Base-by-base conservation (phyloP, 2,329 filamentous ascomycete species). In the Ophiobolus disseminans region DNA sequence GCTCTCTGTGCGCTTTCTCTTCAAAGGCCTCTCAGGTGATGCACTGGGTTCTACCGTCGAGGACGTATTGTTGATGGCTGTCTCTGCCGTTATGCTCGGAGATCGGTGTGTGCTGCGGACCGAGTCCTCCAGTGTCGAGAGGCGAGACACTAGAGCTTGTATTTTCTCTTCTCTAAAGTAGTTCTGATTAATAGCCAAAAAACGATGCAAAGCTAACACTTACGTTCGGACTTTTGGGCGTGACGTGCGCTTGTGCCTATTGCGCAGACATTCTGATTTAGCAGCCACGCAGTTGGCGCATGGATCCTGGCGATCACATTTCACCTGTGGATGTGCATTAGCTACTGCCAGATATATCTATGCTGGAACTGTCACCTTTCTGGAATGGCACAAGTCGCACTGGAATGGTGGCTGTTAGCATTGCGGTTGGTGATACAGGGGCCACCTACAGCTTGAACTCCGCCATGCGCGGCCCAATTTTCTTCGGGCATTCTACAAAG, bases 261-360 rank as follows among this genome's bases (percentile, higher is more conserved):
- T 68, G 13, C 69, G 65, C n/a, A 70, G 57, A 40, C 68, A 72
- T 9, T 66, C 53, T 6, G 51, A 50, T 41, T 65, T 65, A 7
- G 62, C 55, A 22, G 40, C 45, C 37, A 58, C 35, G 35, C 69
- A 72, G 31, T 66, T 70, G 21, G 55, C 53, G 36, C 69, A 72
- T 25, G 69, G 69, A 14, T 69, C 65, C 36, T 69, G 60, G 19
- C 69, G 65, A 46, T 72, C 62, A 34, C 69, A 72, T 52, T 69
- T 72, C 21, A 72, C 65, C 68, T 70, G n/a, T 22, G 11, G 31
- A 22, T 28, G 11, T 23, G 13, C 14, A 42, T 20, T 14, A 23
- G 26, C 11, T 20, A 32, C 10, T 8, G 10, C 11, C 5, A 14
- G 13, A 19, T 25, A 21, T 1, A 40, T 11, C 17, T 14, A 23